Evolutionary conservation across 2,329 filamentous ascomycete genomes (phyloP).

Genomic region (Chrysoporthe austroafricana): DNA sequence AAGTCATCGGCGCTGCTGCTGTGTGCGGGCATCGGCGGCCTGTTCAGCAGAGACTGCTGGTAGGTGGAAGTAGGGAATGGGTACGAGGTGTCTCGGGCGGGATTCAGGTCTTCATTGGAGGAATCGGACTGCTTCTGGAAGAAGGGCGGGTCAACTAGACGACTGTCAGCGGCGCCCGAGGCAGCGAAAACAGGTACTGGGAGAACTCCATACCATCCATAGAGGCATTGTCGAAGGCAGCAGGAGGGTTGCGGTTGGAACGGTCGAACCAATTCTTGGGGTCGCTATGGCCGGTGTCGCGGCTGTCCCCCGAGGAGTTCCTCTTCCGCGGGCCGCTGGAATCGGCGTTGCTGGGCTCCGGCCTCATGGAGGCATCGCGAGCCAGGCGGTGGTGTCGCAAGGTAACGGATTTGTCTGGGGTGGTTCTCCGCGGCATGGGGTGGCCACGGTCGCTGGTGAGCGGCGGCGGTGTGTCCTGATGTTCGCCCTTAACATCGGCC

Average conservation of each 20-base stretch:
- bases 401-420: constrained; percentile 52
- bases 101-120: constrained; percentile 49
- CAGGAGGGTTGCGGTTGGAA: constrained; percentile 54
- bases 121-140: constrained; percentile 58
- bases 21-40: constrained; percentile 39
- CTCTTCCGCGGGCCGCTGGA: constrained; percentile 35
- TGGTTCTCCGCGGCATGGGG: constrained; percentile 48
- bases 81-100: constrained; percentile 30
- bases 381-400: constrained; percentile 50
- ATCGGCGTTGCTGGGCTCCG: constrained; percentile 24
- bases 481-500: constrained; percentile 35
- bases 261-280: constrained; percentile 59
- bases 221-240: constrained; percentile 44
- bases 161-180: constrained; percentile 3
- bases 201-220: constrained; percentile 51
- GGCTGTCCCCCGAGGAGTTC: constrained; percentile 55
- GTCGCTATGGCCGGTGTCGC: constrained; percentile 53
- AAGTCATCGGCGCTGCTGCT: constrained; percentile 74
- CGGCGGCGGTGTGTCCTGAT: constrained; percentile 34
- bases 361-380: constrained; percentile 43
- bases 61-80: constrained; percentile 28
- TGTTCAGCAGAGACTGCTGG: constrained; percentile 3
- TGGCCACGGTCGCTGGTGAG: constrained; percentile 39
- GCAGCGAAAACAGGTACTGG: too few species aligned
- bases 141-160: constrained; percentile 56